Conservation (phyloP, 345 rosid genomes). For the thale cress (Arabidopsis thaliana) region TAIR10.1 NC_003070.9:9154001-9154500, state of each 20-base stretch:
- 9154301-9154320: constrained; percentile 60
- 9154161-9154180: constrained; percentile 7
- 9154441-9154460: constrained; percentile 27
- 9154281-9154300: constrained; percentile 69
- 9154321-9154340: constrained; percentile 70
- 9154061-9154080: constrained; percentile 90
- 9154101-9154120: constrained; percentile 73
- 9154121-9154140: constrained; percentile 64
- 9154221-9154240: constrained; percentile 86
- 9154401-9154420: constrained; percentile 34
- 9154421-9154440: constrained; percentile 32
- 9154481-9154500: constrained; percentile 16
- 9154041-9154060: constrained; percentile 80
- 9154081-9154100: constrained; percentile 80
- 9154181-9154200: constrained; percentile 23
- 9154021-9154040: constrained; percentile 75
- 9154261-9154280: constrained; percentile 85
- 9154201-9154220: constrained; percentile 58
- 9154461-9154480: constrained; percentile 23
- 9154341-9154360: constrained; percentile 68
- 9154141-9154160: constrained; percentile 6
- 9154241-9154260: constrained; percentile 71
- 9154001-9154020: constrained; percentile 79
- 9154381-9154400: constrained; percentile 57
- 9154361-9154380: constrained; percentile 74